Evolutionary conservation across 2,329 filamentous ascomycete genomes (phyloP).

Genomic region (Botrytis tulipae): DNA sequence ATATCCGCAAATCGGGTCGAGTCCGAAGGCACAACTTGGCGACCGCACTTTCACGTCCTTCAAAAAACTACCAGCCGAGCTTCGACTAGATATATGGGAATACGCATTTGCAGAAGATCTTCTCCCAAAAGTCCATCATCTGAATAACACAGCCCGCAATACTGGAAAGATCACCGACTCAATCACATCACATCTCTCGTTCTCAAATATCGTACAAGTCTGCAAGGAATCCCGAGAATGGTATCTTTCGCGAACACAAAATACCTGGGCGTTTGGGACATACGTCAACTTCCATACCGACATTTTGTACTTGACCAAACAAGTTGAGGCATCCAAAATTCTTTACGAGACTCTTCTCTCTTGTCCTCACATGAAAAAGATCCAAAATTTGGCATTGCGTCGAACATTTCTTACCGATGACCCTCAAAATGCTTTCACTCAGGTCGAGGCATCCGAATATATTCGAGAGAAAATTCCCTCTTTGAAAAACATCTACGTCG

Average conservation of each 20-base stretch:
- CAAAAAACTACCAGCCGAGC: background rate
- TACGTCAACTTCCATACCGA: slow-evolving; percentile 17
- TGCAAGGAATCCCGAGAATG: slow-evolving; percentile 10
- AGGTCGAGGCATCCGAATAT: background rate
- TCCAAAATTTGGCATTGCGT: slow-evolving; percentile 8
- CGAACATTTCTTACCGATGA: slow-evolving; percentile 12
- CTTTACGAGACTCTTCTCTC: slow-evolving; percentile 7
- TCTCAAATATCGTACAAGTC: slow-evolving; percentile 11
- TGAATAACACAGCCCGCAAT: background rate
- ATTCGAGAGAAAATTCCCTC: background rate
- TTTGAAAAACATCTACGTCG: slow-evolving; percentile 5
- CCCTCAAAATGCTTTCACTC: background rate
- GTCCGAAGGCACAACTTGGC: too few species aligned
- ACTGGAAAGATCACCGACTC: slow-evolving; percentile 3
- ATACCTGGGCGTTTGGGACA: slow-evolving; percentile 6
- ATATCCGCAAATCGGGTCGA: background rate
- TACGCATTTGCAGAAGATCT: slow-evolving; percentile 11
- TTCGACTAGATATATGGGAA: slow-evolving; percentile 15
- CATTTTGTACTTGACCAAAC: slow-evolving; percentile 24
- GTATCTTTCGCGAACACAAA: slow-evolving; percentile 15
- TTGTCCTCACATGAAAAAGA: background rate
- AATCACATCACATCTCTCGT: slow-evolving; percentile 5
- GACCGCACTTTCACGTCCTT: background rate
- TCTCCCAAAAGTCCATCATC: slow-evolving; percentile 8
- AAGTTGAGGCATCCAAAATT: background rate